Conservation (phyloP, 345 rosid species). For the Odontarrhena argentea region DNA sequence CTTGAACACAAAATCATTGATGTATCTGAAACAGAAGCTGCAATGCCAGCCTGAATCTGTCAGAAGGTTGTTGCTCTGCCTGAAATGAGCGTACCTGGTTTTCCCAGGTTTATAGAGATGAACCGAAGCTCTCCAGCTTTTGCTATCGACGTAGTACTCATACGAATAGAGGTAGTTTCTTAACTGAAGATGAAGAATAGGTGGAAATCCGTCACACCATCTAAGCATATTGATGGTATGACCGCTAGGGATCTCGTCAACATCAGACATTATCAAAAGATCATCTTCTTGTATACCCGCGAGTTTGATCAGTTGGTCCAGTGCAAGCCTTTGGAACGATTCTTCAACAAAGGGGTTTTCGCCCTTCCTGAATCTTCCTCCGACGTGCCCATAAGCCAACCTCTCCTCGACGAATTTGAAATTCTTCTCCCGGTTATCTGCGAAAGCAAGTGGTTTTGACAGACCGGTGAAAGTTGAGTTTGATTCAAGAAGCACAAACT, state of each 20-base stretch:
- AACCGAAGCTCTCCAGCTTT: conserved; percentile 93
- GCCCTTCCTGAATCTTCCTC: conserved; percentile 76
- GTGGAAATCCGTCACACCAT: conserved; percentile 84
- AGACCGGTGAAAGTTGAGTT: conserved; percentile 85
- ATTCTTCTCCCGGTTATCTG: conserved; percentile 45
- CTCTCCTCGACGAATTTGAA: conserved; percentile 70
- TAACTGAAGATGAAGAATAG: conserved; percentile 81
- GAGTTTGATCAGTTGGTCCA: conserved; percentile 71
- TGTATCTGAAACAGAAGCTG: conserved; percentile 87
- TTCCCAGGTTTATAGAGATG: conserved; percentile 66
- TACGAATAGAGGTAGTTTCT: conserved; percentile 82
- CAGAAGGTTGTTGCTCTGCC: conserved; percentile 67
- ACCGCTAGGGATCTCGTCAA: conserved; percentile 88
- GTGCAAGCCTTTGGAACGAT: conserved; percentile 83
- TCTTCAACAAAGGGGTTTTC: conserved; percentile 93
- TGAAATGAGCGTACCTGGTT: conserved; percentile 78
- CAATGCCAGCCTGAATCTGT: conserved; percentile 94
- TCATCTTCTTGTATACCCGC: conserved; percentile 86
- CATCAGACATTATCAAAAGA: conserved; percentile 93
- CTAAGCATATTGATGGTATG: conserved; percentile 83
- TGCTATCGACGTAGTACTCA: conserved; percentile 65
- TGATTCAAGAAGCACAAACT: conserved; percentile 86
- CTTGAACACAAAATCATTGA: conserved; percentile 76
- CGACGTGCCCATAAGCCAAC: conserved; percentile 70
- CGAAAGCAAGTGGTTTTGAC: conserved; percentile 60